Evolutionary conservation across 257 asterid genomes (phyloP).

Genomic region (Mentha longifolia): DNA sequence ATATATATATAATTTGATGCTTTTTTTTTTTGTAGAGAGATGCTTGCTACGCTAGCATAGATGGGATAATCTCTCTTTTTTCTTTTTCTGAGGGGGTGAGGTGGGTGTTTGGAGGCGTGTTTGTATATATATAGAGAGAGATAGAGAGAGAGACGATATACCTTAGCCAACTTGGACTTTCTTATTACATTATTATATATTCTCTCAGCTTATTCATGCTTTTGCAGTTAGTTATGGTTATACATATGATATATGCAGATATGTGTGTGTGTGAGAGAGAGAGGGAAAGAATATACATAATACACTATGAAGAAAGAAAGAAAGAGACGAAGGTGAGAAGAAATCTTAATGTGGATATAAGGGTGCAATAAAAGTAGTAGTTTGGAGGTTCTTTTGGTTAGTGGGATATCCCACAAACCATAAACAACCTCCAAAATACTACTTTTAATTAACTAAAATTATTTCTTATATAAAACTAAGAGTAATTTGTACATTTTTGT

Average conservation of each 20-base stretch:
- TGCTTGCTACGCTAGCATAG: conserved; percentile 10
- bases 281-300: too few relatives aligned
- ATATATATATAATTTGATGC: neutral
- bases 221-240: conserved; percentile 60
- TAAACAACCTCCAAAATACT: conserved; percentile 51
- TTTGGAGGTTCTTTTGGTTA: too few relatives aligned
- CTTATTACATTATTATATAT: conserved; percentile 41
- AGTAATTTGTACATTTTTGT: conserved; percentile 27
- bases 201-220: conserved; percentile 46
- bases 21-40: neutral
- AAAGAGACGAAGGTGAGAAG: too few relatives aligned
- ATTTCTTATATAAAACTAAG: conserved; percentile 7
- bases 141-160: conserved; percentile 37
- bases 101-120: conserved; percentile 24
- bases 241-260: neutral
- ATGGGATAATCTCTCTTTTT: neutral
- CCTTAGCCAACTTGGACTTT: conserved; percentile 47
- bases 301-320: conserved; percentile 31
- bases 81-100: neutral
- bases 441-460: conserved; percentile 45
- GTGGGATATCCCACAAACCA: conserved; percentile 29
- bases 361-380: conserved; percentile 35
- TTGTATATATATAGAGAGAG: conserved; percentile 36
- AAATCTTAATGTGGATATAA: conserved; percentile 31
- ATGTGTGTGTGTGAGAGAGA: neutral